Percentiles rank a stretch among this genome's conserved stretches.
Conservation (phyloP, 2,329 filamentous ascomycete genomes). For the Thielaviopsis populi region DNA sequence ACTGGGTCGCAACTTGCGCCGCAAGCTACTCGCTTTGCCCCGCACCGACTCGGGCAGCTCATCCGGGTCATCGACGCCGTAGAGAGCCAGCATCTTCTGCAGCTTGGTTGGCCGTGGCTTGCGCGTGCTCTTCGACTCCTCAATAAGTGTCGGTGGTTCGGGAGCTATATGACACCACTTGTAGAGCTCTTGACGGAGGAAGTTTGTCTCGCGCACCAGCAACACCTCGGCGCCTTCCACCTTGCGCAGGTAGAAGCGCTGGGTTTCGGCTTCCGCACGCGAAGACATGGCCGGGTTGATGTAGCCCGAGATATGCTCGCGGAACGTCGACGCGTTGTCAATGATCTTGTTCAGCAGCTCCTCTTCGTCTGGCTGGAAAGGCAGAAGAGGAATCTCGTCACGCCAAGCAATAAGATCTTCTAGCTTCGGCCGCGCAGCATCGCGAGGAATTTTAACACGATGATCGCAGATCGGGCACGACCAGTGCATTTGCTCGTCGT, state of each 20-base stretch:
- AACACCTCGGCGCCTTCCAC: conserved; percentile 94
- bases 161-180: conserved; percentile 87
- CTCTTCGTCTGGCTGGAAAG: conserved; percentile 94
- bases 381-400: conserved; percentile 63
- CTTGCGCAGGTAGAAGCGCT: conserved; percentile 91
- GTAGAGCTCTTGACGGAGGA: conserved; percentile 88
- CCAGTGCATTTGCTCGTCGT: conserved; percentile 71
- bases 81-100: conserved; percentile 80
- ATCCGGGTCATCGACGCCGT: conserved; percentile 79
- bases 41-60: conserved; percentile 73
- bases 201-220: conserved; percentile 87
- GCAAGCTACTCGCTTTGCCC: conserved; percentile 58
- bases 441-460: conserved; percentile 89
- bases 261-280: conserved; percentile 22
- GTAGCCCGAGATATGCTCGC: conserved; percentile 63
- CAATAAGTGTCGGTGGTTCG: conserved; percentile 67
- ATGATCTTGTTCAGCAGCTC: conserved; percentile 75
- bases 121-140: conserved; percentile 77
- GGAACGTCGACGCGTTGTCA: conserved; percentile 68
- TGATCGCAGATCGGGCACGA: conserved; percentile 97
- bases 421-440: conserved; percentile 86
- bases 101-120: conserved; percentile 95
- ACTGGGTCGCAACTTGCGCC: conserved; percentile 53
- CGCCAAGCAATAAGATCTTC: conserved; percentile 77
- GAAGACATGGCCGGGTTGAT: conserved; percentile 71